Evolutionary conservation across 1,284 basidiomycete genomes (phyloP).

Genomic region (Malassezia brasiliensis): DNA sequence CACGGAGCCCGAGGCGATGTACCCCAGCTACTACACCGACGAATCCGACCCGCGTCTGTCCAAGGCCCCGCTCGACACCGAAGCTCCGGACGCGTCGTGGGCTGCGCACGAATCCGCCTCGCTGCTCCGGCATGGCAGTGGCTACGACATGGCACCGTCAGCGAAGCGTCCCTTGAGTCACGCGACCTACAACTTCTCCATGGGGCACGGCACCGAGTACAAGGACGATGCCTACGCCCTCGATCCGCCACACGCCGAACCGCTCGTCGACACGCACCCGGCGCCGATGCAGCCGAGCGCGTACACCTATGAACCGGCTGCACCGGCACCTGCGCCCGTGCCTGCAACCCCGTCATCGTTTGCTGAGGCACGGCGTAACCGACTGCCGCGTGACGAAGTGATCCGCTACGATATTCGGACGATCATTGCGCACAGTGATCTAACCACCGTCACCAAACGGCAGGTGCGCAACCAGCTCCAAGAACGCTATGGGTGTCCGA

Average conservation of each 20-base stretch:
- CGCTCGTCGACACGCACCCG: not conserved
- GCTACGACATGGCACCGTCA: not conserved
- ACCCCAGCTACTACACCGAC: not conserved
- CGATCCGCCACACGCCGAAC: not conserved
- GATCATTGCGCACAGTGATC: slow-evolving; percentile 33
- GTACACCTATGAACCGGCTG: not conserved
- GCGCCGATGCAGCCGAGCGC: slow-evolving; percentile 17
- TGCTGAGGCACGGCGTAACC: not conserved
- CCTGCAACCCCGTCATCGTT: not conserved
- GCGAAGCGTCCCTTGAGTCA: not conserved
- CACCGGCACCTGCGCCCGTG: slow-evolving; percentile 1
- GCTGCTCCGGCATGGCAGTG: slow-evolving; percentile 11
- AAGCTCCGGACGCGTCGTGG: slow-evolving; percentile 2
- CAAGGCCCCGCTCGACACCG: not conserved
- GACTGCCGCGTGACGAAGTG: slow-evolving; percentile 31
- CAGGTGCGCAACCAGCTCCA: slow-evolving; percentile 34
- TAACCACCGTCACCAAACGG: slow-evolving; percentile 40
- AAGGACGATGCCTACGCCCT: not conserved
- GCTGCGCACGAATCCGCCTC: slow-evolving; percentile 11
- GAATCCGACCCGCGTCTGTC: not conserved
- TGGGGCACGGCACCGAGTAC: not conserved
- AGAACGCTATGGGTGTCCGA: slow-evolving; percentile 27
- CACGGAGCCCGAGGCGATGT: not conserved
- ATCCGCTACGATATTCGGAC: slow-evolving; percentile 36
- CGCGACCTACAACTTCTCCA: not conserved